phyloP scores from a whole-genome alignment of 768 basidiomycete species.

The Boletus subparvulus region DNA sequence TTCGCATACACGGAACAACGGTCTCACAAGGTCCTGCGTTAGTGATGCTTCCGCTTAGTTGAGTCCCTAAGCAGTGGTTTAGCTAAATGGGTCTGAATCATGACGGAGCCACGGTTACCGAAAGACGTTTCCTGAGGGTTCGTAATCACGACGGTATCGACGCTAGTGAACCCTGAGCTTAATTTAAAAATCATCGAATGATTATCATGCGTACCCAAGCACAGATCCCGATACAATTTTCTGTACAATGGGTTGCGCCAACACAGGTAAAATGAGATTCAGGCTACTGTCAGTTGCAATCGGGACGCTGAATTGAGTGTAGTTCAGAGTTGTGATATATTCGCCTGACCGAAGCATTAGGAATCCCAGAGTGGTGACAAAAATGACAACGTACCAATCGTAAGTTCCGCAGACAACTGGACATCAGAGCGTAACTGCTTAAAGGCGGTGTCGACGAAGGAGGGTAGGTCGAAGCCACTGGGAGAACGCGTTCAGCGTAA shows the following conservation, averaged over 20 bases:
- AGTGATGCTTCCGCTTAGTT: slow-evolving; percentile 60
- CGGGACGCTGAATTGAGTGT: slow-evolving; percentile 54
- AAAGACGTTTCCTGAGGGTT: slow-evolving; percentile 59
- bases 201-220: slow-evolving; percentile 44
- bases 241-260: slow-evolving; percentile 75
- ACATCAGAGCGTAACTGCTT: slow-evolving; percentile 63
- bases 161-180: slow-evolving; percentile 32
- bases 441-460: slow-evolving; percentile 66
- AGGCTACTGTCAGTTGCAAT: slow-evolving; percentile 61
- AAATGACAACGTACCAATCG: slow-evolving; percentile 44
- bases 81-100: not conserved
- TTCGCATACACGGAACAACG: not conserved
- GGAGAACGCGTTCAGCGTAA: not conserved
- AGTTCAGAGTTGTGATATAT: slow-evolving; percentile 61
- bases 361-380: not conserved
- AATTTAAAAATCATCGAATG: not conserved
- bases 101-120: slow-evolving; percentile 32
- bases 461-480: slow-evolving; percentile 62
- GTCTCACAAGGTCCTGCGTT: slow-evolving; percentile 71
- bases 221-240: slow-evolving; percentile 59
- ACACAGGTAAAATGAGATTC: slow-evolving; percentile 62
- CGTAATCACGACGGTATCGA: slow-evolving; percentile 61
- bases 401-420: slow-evolving; percentile 50
- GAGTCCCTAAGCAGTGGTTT: slow-evolving; percentile 38
- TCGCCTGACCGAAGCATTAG: slow-evolving; percentile 44